These are phyloP conservation scores for Lactifluus piperatus DNA, from an alignment of 768 basidiomycete species.

Conservation along the genomic window DNA sequence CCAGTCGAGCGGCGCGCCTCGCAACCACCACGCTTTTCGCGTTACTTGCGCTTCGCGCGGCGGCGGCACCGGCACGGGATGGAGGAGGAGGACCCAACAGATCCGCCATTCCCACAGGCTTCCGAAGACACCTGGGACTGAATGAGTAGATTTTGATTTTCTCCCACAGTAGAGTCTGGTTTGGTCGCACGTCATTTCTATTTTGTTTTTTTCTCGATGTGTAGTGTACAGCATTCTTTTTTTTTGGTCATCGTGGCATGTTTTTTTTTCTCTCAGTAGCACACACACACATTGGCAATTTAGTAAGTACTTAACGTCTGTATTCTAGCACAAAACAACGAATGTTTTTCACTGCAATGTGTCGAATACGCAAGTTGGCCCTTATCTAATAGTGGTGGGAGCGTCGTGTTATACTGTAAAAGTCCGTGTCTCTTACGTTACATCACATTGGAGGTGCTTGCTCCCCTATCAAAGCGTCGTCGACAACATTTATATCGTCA, in stretches of 20 bases:
- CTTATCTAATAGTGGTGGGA: background rate
- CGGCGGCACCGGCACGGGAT: constrained; percentile 21
- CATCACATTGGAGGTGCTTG: too few species aligned
- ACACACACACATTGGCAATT: background rate
- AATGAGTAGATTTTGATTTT: background rate
- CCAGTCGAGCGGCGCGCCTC: constrained; percentile 18
- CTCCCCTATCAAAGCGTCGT: too few species aligned
- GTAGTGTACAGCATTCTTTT: background rate
- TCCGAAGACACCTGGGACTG: constrained; percentile 5
- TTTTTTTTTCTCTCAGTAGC: background rate
- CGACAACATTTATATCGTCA: too few species aligned
- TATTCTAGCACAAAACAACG: background rate
- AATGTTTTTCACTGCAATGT: background rate
- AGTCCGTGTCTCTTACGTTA: too few species aligned
- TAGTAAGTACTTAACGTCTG: background rate
- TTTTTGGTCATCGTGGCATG: background rate
- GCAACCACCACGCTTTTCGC: constrained; percentile 27
- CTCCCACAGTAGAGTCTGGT: background rate
- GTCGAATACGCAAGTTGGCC: background rate
- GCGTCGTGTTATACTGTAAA: too few species aligned
- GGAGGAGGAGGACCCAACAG: constrained; percentile 23
- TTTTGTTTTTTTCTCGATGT: background rate
- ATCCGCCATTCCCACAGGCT: constrained; percentile 21
- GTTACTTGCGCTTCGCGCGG: constrained; percentile 28
- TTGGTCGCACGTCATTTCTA: background rate